Base-by-base conservation (phyloP, 805 yeast species). In the Brettanomyces bruxellensis region DNA sequence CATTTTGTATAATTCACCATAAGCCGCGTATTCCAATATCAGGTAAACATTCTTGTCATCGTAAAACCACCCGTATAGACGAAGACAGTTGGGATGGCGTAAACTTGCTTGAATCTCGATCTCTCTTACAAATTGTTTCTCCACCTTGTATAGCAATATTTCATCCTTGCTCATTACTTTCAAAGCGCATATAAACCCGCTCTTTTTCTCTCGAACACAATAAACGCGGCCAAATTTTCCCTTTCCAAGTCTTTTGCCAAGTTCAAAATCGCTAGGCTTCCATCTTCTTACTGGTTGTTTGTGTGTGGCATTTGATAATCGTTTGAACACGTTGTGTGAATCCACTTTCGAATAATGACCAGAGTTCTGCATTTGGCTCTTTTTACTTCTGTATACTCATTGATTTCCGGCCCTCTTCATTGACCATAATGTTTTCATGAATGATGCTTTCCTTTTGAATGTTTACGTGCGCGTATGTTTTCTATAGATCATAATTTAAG, bases 191-290 rank as follows among this genome's bases (percentile, higher is more conserved):
- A 91, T 72, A 59, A 78, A 86, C 1, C 95, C 95, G 0, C 87
- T 75, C 34, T 66, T 57, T 52, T 76, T 81, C 60, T 89, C 96
- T 47, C 75, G 73, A 7, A 84, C 97, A 59, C 96, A 86, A 64
- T 88, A 90, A 1, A 93, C 98, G 56, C 79, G 81, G 7, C 99
- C 99, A 57, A 90, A 81, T 62, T 89, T 88, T 5, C 99, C 99
- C 59, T 86, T 88, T 0, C 98, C 99, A 43, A 91, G 71, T 47
- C 83, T 81, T 45, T 81, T 76, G 14, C 97, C 98, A 39, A 91
- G 74, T 54, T 89, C 96, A 65, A 91, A 91, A 58, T 86, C 93
- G 28, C 50, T 39, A 22, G 59, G 51, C 42, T 53, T 58, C 66
- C 66, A 62, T 14, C 49, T 45, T 40, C 37, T n/a, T 47, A 49